Evolutionary conservation across 2,329 filamentous ascomycete genomes (phyloP).

Genomic region (Orbilia oligospora): DNA sequence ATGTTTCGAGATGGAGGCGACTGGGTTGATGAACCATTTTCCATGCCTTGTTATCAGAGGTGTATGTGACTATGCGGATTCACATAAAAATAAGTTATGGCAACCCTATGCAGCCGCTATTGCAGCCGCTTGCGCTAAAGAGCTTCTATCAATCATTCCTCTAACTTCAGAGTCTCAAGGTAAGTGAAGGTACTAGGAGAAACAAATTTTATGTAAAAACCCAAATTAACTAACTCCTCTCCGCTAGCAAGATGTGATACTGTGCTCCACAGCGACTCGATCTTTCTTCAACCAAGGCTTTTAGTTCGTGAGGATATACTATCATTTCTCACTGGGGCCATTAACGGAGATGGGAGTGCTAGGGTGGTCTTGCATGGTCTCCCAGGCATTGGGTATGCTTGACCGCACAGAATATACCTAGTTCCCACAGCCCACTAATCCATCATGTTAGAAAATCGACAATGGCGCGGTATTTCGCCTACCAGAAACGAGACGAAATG

Average conservation of each 20-base stretch:
- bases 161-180: neutral
- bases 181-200: neutral
- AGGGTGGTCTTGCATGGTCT: too few relatives aligned
- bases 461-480: neutral
- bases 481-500: neutral
- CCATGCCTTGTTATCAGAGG: conserved; percentile 30
- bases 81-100: conserved; percentile 66
- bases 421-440: too few relatives aligned
- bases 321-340: neutral
- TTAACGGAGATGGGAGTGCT: too few relatives aligned
- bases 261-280: neutral
- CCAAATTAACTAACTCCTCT: neutral
- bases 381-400: too few relatives aligned
- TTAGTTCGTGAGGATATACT: neutral
- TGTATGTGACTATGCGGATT: conserved; percentile 63
- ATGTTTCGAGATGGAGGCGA: conserved; percentile 34
- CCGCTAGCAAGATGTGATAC: neutral
- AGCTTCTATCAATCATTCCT: conserved; percentile 48
- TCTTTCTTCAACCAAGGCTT: conserved; percentile 2
- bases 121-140: conserved; percentile 64
- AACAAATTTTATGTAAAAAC: neutral
- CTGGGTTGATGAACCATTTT: conserved; percentile 65
- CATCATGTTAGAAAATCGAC: neutral
- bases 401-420: too few relatives aligned
- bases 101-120: conserved; percentile 63